Base-by-base conservation (phyloP, 164 flowering plant genomes). In the Umbilicus rupestris region DNA sequence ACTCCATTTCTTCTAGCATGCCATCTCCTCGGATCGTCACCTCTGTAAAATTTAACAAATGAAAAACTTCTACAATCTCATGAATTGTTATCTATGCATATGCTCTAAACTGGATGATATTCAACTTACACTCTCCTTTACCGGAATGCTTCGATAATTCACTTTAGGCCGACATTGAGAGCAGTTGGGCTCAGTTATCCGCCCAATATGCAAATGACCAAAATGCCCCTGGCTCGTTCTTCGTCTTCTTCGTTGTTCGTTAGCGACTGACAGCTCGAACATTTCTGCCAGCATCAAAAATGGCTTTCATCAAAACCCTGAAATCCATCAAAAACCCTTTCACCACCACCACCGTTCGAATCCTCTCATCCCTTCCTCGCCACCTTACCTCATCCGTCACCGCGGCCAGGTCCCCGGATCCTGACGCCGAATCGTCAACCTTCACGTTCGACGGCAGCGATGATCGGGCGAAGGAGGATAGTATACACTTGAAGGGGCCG, bases 401-500 rank as follows among this genome's bases (percentile, higher is more conserved):
- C 69, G 68, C 67, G 55, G 66, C 39, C 8, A 28, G 59, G 17
- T 41, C 8, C 5, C 3, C 76, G 2, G 76, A 74, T 37, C 20
- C 75, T 7, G 85, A 79, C 26, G 70, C 10, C 46, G 39, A 79
- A 12, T 67, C 78, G 0, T 69, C 83, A 14, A 76, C 84, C 65
- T 79, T 78, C 78, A 72, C 77, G 12, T 85, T 84, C 75, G 78
- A 68, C 29, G 72, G 44, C 29, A 59, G 50, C 17, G 28, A 68
- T 55, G 62, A 60, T 3, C 39, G 37, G 0, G 22, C 2, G 0
- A 17, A 68, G 3, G 68, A 19, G 39, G 63, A 68, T 30, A 28
- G 63, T 35, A 77, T 85, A 15, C 63, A 66, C 70, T 37, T 88
- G 7, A 86, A 84, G 74, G 71, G 78, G 1, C 78, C 74, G 37